phyloP scores from a whole-genome alignment of 2,329 filamentous ascomycete species.

The Claviceps digitariae region DNA sequence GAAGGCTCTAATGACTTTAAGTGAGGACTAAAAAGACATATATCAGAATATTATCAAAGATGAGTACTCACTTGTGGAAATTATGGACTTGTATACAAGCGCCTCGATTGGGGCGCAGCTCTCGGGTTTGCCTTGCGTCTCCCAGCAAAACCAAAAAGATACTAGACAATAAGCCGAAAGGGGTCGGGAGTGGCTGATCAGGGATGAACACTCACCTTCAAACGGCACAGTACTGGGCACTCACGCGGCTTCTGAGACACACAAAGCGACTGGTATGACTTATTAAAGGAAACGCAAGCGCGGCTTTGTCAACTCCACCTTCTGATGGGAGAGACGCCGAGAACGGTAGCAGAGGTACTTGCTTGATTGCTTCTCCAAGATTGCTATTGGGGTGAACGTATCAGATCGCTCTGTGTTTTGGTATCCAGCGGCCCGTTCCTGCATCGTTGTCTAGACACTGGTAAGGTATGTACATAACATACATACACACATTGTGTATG shows the following conservation, averaged over 20 bases:
- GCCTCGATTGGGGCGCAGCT: too few species aligned
- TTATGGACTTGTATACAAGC: neutral
- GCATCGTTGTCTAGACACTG: neutral
- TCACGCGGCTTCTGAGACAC: neutral
- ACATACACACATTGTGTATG: too few species aligned
- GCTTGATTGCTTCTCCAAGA: neutral
- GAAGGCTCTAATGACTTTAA: too few species aligned
- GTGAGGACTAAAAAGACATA: too few species aligned
- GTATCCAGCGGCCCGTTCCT: neutral
- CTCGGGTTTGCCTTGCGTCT: neutral
- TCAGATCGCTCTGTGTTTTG: neutral
- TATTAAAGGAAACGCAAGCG: neutral
- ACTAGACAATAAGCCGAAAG: neutral
- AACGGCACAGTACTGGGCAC: neutral
- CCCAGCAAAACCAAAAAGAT: neutral
- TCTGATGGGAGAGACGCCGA: neutral
- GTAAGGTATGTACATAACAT: too few species aligned
- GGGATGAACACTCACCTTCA: neutral
- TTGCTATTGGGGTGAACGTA: neutral
- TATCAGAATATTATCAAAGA: too few species aligned
- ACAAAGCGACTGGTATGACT: neutral
- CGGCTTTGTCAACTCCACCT: too few species aligned
- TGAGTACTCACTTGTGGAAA: too few species aligned
- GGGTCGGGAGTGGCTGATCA: neutral
- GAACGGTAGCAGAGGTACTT: neutral